Evolutionary conservation across 768 basidiomycete genomes (phyloP).

Genomic region (Leccinellum albellum): DNA sequence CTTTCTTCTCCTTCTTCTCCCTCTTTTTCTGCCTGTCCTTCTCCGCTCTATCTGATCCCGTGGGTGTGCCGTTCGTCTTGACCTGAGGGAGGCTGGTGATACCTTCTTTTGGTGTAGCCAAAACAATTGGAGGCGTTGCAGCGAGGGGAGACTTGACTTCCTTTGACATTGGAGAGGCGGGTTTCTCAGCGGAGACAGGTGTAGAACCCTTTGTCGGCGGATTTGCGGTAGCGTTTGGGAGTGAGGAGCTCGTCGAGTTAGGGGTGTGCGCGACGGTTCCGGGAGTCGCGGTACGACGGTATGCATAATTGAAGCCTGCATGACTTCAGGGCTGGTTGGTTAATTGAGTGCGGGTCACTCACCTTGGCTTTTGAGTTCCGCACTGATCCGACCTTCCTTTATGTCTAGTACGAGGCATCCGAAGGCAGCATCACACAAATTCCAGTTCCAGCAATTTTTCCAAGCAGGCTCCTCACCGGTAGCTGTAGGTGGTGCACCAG

Average conservation of each 20-base stretch:
- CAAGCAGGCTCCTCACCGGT: conserved; percentile 86
- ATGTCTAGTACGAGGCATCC: conserved; percentile 86
- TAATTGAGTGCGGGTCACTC: conserved; percentile 15
- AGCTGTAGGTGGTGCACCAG: conserved; percentile 40
- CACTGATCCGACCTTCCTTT: conserved; percentile 87
- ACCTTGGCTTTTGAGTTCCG: conserved; percentile 93
- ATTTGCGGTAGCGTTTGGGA: conserved; percentile 39
- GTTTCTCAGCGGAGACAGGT: conserved; percentile 35
- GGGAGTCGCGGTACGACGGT: conserved; percentile 67
- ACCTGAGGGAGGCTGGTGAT: conserved; percentile 32
- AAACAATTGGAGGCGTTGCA: conserved; percentile 33
- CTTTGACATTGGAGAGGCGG: conserved; percentile 28
- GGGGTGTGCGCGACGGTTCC: conserved; percentile 55
- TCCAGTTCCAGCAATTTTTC: conserved; percentile 99
- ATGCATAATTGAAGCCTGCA: conserved; percentile 93
- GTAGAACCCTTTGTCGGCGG: conserved; percentile 33
- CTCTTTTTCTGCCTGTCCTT: conserved; percentile 57
- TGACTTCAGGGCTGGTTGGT: conserved; percentile 4
- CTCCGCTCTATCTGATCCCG: conserved; percentile 48
- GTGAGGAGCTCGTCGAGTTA: conserved; percentile 49
- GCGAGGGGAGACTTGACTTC: conserved; percentile 35
- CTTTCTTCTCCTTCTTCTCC: conserved; percentile 60
- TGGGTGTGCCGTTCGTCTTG: conserved; percentile 32
- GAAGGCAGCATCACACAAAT: conserved; percentile 92
- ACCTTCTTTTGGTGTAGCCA: conserved; percentile 33